These are phyloP conservation scores for Cicer pinnatifidum DNA, from an alignment of 306 rosid genomes.

Conservation along the genomic window DNA sequence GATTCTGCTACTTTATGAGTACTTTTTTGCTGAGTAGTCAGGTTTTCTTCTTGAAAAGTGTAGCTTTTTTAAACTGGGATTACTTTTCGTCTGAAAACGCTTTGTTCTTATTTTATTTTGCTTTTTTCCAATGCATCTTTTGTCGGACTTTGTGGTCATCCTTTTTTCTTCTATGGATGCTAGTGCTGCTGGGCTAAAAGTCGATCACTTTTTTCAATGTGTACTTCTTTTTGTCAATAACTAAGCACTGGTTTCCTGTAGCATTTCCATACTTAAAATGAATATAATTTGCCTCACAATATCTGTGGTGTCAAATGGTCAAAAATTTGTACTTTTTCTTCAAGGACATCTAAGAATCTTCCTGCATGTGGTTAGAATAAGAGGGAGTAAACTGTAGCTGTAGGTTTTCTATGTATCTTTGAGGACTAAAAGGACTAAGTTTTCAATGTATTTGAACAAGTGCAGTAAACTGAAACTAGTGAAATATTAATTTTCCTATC, in stretches of 20 bases:
- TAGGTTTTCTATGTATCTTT: not conserved
- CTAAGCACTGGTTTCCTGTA: not conserved
- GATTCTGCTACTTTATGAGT: slow-evolving; percentile 24
- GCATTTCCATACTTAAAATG: not conserved
- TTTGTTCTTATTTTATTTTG: slow-evolving; percentile 14
- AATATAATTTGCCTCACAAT: not conserved
- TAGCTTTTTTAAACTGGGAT: slow-evolving; percentile 25
- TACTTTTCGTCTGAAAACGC: slow-evolving; percentile 36
- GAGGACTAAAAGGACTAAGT: not conserved
- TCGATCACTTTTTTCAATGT: slow-evolving; percentile 9
- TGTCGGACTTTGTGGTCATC: slow-evolving; percentile 22
- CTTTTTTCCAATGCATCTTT: slow-evolving; percentile 36
- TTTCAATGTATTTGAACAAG: not conserved
- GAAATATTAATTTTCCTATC: not conserved
- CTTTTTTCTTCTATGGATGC: slow-evolving; percentile 17
- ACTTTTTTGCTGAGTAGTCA: slow-evolving; percentile 25
- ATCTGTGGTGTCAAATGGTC: not conserved
- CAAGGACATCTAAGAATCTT: not conserved
- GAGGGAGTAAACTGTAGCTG: no score
- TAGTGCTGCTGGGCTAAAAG: slow-evolving; percentile 29
- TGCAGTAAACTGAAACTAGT: not conserved
- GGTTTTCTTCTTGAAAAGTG: slow-evolving; percentile 37
- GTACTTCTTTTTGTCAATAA: not conserved
- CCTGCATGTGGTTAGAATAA: not conserved
- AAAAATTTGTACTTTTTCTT: not conserved